A percentile compares a stretch with the other conserved stretches of the same genome.
These are phyloP conservation scores for Terana coerulea DNA, from an alignment of 768 basidiomycete species.

Conservation along the genomic window DNA sequence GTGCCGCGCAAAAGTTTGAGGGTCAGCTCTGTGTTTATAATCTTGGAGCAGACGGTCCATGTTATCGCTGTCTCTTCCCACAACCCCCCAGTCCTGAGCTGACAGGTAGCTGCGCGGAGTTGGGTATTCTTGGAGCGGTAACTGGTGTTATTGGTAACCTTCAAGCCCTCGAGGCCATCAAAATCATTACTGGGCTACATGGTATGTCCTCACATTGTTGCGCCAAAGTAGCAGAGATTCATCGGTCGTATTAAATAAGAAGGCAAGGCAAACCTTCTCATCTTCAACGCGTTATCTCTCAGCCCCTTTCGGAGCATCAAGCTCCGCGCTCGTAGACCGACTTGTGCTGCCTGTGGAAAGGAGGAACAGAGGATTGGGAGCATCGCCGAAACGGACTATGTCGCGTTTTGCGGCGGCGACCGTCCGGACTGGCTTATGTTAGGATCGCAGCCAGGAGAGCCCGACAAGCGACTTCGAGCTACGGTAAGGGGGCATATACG, in stretches of 20 bases:
- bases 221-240: neutral
- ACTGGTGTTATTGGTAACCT: constrained; percentile 87
- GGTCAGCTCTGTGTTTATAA: constrained; percentile 82
- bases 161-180: constrained; percentile 88
- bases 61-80: constrained; percentile 94
- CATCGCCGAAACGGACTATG: constrained; percentile 68
- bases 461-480: constrained; percentile 26
- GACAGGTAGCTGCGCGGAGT: constrained; percentile 79
- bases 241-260: constrained; percentile 34
- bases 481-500: constrained; percentile 23
- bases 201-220: constrained; percentile 36
- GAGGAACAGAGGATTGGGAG: constrained; percentile 39
- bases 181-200: constrained; percentile 65
- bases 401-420: constrained; percentile 80
- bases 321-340: constrained; percentile 63
- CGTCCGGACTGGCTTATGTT: constrained; percentile 59
- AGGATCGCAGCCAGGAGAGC: constrained; percentile 37
- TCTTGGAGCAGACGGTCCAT: constrained; percentile 66
- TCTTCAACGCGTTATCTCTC: constrained; percentile 67
- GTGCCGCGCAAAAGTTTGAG: constrained; percentile 85
- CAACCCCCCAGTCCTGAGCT: constrained; percentile 62
- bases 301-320: constrained; percentile 82
- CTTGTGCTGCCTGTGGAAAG: constrained; percentile 73
- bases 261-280: constrained; percentile 56
- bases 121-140: constrained; percentile 74